Conservation (phyloP, 1,284 basidiomycete species). For the Sporisorium graminicola region DNA sequence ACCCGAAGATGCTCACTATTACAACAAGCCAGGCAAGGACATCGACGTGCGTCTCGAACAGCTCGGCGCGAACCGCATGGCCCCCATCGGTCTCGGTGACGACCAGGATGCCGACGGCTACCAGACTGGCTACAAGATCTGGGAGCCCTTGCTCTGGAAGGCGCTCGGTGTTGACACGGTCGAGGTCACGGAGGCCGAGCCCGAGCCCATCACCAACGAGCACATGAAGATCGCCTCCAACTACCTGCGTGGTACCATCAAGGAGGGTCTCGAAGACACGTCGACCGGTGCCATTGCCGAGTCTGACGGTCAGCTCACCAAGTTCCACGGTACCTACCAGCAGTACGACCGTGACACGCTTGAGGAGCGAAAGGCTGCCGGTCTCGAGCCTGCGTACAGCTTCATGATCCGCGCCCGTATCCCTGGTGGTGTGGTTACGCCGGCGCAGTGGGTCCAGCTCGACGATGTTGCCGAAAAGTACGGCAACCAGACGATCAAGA, state of each 20-base stretch:
- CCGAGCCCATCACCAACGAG: slow-evolving; percentile 97
- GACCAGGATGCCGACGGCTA: slow-evolving; percentile 97
- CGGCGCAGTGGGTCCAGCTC: slow-evolving; percentile 94
- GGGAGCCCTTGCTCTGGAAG: slow-evolving; percentile 95
- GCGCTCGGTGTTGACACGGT: slow-evolving; percentile 90
- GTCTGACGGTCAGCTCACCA: slow-evolving; percentile 93
- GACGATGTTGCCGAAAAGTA: slow-evolving; percentile 96
- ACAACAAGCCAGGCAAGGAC: slow-evolving; percentile 96
- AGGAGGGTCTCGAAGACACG: slow-evolving; percentile 85
- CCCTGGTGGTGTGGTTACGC: slow-evolving; percentile 92
- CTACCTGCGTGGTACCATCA: slow-evolving; percentile 94
- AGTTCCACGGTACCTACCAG: slow-evolving; percentile 85
- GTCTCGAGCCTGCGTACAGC: slow-evolving; percentile 93
- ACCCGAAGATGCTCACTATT: slow-evolving; percentile 93
- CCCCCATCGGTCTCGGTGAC: slow-evolving; percentile 82
- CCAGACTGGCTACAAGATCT: slow-evolving; percentile 94
- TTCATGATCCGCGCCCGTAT: slow-evolving; percentile 99
- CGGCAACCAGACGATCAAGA: slow-evolving; percentile 93
- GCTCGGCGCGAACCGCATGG: slow-evolving; percentile 63
- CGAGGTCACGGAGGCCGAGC: slow-evolving; percentile 90
- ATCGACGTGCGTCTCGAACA: slow-evolving; percentile 77
- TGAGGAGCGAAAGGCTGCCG: slow-evolving; percentile 92
- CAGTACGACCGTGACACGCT: slow-evolving; percentile 96
- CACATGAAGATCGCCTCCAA: slow-evolving; percentile 98
- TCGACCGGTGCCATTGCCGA: slow-evolving; percentile 90